A percentile compares a stretch with the other conserved stretches of the same genome.
Evolutionary conservation across 139 green algal species (phyloP).

Genomic region (Mesotaenium endlicherianum): DNA sequence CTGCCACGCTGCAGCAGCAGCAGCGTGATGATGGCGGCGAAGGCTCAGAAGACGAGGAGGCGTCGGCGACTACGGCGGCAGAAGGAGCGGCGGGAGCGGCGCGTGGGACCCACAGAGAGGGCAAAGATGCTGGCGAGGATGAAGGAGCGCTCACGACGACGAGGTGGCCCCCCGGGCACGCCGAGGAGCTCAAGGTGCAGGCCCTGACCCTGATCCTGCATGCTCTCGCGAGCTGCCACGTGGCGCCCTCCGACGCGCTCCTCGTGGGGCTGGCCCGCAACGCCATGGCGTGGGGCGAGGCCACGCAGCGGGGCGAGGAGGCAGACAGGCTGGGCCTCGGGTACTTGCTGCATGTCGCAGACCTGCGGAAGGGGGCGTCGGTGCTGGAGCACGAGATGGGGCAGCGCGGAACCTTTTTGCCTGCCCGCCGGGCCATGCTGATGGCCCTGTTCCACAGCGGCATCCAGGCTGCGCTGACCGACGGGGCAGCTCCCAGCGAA

Average conservation of each 20-base stretch:
- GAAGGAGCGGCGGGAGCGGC: not conserved
- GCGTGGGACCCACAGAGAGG: not conserved
- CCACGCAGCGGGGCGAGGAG: not conserved
- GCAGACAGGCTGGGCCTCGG: conserved; percentile 16
- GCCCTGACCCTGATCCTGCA: conserved; percentile 10
- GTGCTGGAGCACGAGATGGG: conserved; percentile 23
- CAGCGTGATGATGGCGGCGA: no score
- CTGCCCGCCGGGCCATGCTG: not conserved
- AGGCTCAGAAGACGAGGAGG: no score
- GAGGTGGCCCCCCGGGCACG: no score
- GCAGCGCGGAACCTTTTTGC: not conserved
- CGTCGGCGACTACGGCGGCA: not conserved
- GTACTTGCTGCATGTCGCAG: conserved; percentile 10
- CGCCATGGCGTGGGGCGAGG: not conserved
- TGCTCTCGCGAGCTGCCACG: conserved; percentile 16
- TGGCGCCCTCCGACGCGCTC: conserved; percentile 10
- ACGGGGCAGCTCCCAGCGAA: not conserved
- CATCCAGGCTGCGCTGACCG: not conserved
- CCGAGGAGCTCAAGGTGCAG: not conserved
- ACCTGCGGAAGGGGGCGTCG: not conserved
- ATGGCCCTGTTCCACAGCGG: conserved; percentile 20
- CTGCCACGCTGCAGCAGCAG: no score
- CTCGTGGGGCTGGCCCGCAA: conserved; percentile 2
- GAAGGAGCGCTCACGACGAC: no score
- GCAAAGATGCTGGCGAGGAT: not conserved